Base-by-base conservation (phyloP, 768 basidiomycete genomes). In the Russula earlei region DNA sequence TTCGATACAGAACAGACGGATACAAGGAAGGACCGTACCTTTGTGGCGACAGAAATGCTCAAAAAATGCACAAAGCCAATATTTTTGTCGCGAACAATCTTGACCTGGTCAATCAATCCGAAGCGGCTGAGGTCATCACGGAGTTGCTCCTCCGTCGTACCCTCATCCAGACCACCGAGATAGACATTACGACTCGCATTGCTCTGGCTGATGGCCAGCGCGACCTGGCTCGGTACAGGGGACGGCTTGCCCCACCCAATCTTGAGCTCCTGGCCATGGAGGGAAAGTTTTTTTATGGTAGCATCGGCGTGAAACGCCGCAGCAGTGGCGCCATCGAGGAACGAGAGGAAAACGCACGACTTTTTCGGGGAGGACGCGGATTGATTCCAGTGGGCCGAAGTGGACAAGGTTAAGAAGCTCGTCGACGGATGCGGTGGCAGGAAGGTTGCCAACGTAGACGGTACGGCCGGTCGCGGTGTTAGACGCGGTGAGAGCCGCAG, bases 31-130 rank as follows among this genome's bases (percentile, higher is more conserved):
- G 12, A 6, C 0, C 31, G 27, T 43, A 9, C 91, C 87, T 98
- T 97, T 62, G 88, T 94, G 15, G 96, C 96, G 40, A 90, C 82
- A 20, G 87, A 80, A 68, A 99, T 96, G 69, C 88, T 91, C 66
- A 99, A 75, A 76, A 98, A 98, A 71, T 99, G 96, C 19, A 99
- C 93, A 68, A 99, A 99, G 2, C 94, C 96, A 55, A 98, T 98
- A 66, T 96, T 96, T 79, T 97, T 97, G 75, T 99, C 96, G 59
- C 95, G 75, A 49, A 98, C 95, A 67, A 99, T 97, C 80, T 99
- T 99, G 68, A 99, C 94, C 69, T 98, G 95, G 71, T 98, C 96
- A 65, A 99, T 97, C 27, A 95, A 76, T 20, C 96, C 96, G 66
- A 95, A 99, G 41, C 87, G 79, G 65, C 85, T 85, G 22, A 98